A percentile compares a stretch with the other conserved stretches of the same genome.
Conservation (phyloP, 1,284 basidiomycete genomes). For the Vanrija sp. region DNA sequence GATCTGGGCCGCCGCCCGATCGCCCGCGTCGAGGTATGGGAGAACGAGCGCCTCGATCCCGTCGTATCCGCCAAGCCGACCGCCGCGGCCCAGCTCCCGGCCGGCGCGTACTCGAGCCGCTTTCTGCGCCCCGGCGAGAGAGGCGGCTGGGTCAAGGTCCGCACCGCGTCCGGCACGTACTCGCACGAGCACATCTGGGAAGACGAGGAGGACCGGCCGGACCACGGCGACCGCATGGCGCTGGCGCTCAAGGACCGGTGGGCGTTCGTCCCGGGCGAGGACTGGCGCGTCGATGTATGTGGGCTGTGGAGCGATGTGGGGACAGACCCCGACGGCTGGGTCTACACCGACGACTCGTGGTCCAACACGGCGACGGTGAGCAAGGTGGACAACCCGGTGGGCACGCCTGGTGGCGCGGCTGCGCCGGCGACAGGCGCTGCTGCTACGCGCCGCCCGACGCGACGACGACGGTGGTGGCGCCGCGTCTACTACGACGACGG, state of each 20-base stretch:
- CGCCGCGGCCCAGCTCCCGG: conserved; percentile 9
- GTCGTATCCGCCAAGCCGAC: conserved; percentile 20
- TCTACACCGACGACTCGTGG: conserved; percentile 49
- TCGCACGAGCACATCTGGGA: conserved; percentile 14
- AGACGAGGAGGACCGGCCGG: conserved; percentile 16
- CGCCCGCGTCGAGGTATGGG: conserved; percentile 43
- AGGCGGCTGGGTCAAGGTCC: conserved; percentile 40
- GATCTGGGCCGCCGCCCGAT: conserved; percentile 31
- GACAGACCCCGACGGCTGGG: conserved; percentile 45
- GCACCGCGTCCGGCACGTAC: conserved; percentile 3
- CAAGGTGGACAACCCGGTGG: background rate
- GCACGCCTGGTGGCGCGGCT: background rate
- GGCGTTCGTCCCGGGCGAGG: conserved; percentile 44
- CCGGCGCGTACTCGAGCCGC: conserved; percentile 28
- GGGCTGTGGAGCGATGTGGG: conserved; percentile 43
- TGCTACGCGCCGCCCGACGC: conserved; percentile 9
- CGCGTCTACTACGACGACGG: conserved; percentile 10
- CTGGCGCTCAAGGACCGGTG: conserved; percentile 40
- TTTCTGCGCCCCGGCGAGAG: conserved; percentile 39
- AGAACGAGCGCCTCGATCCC: conserved; percentile 48
- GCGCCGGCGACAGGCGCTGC: background rate
- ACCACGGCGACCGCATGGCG: conserved; percentile 26
- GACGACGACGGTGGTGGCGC: conserved; percentile 18
- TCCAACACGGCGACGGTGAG: conserved; percentile 3
- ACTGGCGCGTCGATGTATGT: conserved; percentile 45